These are phyloP conservation scores for Rhododendron simsii DNA, from an alignment of 148 eudicot species.

Conservation along the genomic window DNA sequence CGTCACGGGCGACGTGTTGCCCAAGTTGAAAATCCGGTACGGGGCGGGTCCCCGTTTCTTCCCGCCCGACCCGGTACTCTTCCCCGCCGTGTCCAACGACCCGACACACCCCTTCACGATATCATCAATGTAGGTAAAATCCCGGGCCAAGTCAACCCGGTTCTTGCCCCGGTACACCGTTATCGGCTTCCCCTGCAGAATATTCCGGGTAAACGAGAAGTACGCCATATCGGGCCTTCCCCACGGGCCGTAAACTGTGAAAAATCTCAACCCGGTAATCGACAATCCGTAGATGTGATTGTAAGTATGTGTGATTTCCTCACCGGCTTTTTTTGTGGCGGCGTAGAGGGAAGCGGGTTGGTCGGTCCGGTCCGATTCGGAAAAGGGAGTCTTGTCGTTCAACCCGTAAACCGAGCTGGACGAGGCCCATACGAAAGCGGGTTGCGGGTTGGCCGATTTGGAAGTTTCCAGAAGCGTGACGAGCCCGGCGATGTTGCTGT, in stretches of 20 bases:
- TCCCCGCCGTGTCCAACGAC: conserved; percentile 53
- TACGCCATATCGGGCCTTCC: conserved; percentile 91
- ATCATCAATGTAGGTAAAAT: conserved; percentile 76
- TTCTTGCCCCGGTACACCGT: conserved; percentile 61
- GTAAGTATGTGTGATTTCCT: conserved; percentile 65
- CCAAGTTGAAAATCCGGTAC: conserved; percentile 64
- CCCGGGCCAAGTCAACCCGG: conserved; percentile 56
- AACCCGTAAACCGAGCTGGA: conserved; percentile 87
- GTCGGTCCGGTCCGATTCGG: conserved; percentile 68
- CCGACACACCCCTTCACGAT: conserved; percentile 70
- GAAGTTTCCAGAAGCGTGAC: conserved; percentile 56
- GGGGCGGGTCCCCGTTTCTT: conserved; percentile 61
- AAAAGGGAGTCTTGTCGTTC: conserved; percentile 59
- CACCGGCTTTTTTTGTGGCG: conserved; percentile 79
- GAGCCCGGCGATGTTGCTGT: conserved; percentile 67
- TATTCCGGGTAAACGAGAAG: conserved; percentile 58
- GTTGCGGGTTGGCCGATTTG: conserved; percentile 57
- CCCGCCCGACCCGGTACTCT: conserved; percentile 74
- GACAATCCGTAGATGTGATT: conserved; percentile 77
- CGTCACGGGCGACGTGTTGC: conserved; percentile 71
- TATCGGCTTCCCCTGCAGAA: conserved; percentile 62
- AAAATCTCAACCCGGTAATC: conserved; percentile 63
- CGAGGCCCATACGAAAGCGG: conserved; percentile 75
- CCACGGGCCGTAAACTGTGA: conserved; percentile 86
- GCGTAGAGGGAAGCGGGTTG: conserved; percentile 74